Conservation (phyloP, 169 alveolate genomes). For the Cryptosporidium meleagridis region DNA sequence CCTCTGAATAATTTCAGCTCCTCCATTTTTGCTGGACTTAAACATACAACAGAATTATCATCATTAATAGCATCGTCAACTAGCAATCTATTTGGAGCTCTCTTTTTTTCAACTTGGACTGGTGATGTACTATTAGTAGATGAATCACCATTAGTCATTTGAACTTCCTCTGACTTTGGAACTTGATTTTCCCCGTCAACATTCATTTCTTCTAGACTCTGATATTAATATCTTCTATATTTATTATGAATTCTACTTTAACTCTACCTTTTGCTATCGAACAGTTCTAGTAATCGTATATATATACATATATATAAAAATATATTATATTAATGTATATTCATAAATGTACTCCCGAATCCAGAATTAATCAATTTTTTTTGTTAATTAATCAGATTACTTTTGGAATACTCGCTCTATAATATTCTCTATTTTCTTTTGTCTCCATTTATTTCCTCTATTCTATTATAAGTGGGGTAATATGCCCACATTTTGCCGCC, state of each 20-base stretch:
- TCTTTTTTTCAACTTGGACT: slow-evolving; percentile 82
- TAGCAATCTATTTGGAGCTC: slow-evolving; percentile 91
- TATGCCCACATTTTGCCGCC: slow-evolving; percentile 10
- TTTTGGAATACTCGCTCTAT: background rate
- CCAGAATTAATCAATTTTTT: background rate
- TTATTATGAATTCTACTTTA: background rate
- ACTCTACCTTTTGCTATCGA: background rate
- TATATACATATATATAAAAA: slow-evolving; percentile 16
- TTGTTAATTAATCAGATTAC: background rate
- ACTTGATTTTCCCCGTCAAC: slow-evolving; percentile 60
- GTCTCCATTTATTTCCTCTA: slow-evolving; percentile 16
- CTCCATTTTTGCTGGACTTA: slow-evolving; percentile 94
- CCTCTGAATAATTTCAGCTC: slow-evolving; percentile 98
- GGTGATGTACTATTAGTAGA: background rate
- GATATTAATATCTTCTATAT: background rate
- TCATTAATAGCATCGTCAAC: slow-evolving; percentile 99
- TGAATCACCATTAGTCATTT: slow-evolving; percentile 42
- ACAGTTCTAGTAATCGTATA: background rate
- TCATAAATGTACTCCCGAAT: background rate
- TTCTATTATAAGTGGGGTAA: background rate
- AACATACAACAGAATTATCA: slow-evolving; percentile 97
- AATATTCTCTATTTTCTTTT: background rate
- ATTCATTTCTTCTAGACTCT: slow-evolving; percentile 45
- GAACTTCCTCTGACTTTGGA: slow-evolving; percentile 47
- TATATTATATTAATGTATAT: background rate